These are phyloP conservation scores for Lunularia cruciata DNA, from an alignment of 225 moss, liverwort and hornwort species.

Conservation along the genomic window DNA sequence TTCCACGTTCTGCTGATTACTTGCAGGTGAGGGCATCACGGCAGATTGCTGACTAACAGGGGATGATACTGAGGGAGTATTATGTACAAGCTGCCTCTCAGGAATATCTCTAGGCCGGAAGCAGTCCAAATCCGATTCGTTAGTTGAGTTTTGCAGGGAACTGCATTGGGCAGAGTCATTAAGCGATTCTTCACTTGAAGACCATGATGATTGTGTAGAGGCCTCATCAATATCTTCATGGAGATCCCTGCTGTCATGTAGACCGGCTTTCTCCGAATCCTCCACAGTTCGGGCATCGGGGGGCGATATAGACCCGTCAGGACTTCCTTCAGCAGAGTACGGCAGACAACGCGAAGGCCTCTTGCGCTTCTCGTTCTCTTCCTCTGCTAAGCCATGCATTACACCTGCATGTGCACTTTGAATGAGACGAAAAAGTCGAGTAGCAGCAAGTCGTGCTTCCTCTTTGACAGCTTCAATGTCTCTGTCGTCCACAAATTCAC, in stretches of 20 bases:
- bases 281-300: neutral
- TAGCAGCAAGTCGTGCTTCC: constrained; percentile 50
- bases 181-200: neutral
- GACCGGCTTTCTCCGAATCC: neutral
- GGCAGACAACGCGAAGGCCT: constrained; percentile 17
- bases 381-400: constrained; percentile 41
- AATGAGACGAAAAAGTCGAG: constrained; percentile 48
- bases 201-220: constrained; percentile 15
- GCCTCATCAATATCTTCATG: neutral
- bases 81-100: constrained; percentile 22
- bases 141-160: neutral
- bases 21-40: too few species aligned
- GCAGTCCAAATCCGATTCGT: neutral
- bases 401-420: constrained; percentile 54
- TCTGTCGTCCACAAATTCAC: constrained; percentile 54
- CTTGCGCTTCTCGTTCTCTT: constrained; percentile 36
- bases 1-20: too few species aligned
- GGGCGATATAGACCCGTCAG: neutral
- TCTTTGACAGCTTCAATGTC: constrained; percentile 51
- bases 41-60: neutral
- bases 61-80: neutral
- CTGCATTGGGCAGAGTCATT: neutral
- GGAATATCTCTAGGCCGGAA: constrained; percentile 25
- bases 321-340: neutral
- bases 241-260: neutral